Evolutionary conservation across 768 basidiomycete genomes (phyloP), one percentile per base, ranked within the genome.

Genomic region (Baorangia bicolor): DNA sequence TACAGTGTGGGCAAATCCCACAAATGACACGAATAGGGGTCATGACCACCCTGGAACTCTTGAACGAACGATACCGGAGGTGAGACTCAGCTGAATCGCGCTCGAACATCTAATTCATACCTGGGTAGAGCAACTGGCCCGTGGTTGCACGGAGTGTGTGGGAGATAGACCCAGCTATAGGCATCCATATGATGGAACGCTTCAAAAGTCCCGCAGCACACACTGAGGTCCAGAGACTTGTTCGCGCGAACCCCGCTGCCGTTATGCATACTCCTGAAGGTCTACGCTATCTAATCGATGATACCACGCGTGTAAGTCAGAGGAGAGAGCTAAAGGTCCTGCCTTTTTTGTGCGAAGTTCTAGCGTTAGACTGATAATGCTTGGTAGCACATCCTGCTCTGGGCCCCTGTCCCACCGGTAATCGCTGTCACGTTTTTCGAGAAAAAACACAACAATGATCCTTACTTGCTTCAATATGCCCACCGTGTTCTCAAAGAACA

Each of bases 401-500:
- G 94, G 94, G 85, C 85, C 2, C 85, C 94, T 20, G 88, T 94
- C 14, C 87, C 96, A 4, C 94, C 92, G 0, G 78, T 94, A 18
- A 75, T 87, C 20, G 92, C 92, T 20, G 82, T 83, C 61, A 86
- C 88, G 0, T 90, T 89, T 67, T 97, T 98, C 69, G 92, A 94
- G 69, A 85, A 83, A 28, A 84, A 85, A 51, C 95, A 88, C 70
- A 81, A 85, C 59, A 91, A 84, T 63, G 87, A 98, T 65, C 89
- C 96, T 0, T 70, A 92, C 34, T 73, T 97, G 34, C 75, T 98
- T 21, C 97, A 99, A 86, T 98, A 98, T 68, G 95, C 95, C 0
- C 93, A 98, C 73, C 83, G 95, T 40, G 94, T 95, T 1, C 75
- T 99, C 40, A 94, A 94, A 68, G 91, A 96, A 69, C 94, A 98